A percentile compares a stretch with the other conserved stretches of the same genome.
These are phyloP conservation scores for Kwoniella shandongensis DNA, from an alignment of 768 basidiomycete genomes.

Conservation along the genomic window DNA sequence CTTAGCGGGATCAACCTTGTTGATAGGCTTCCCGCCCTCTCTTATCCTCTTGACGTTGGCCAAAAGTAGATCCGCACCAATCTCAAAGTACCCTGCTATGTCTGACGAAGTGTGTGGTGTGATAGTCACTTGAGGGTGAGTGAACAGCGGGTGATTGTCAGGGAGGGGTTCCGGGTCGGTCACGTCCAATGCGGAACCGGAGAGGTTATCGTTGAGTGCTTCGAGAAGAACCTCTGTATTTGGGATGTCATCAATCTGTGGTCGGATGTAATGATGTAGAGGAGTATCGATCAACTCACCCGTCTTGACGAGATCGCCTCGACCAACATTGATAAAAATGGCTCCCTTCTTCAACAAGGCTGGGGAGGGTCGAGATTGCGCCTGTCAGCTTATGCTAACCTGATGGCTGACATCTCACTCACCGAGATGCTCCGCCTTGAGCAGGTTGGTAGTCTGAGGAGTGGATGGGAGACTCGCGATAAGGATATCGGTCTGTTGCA, in stretches of 20 bases:
- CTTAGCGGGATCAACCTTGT: conserved; percentile 45
- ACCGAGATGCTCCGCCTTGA: conserved; percentile 45
- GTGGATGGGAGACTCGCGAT: conserved; percentile 51
- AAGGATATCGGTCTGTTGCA: conserved; percentile 47
- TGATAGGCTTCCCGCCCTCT: conserved; percentile 37
- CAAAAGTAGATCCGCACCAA: conserved; percentile 48
- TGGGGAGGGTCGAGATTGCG: neutral
- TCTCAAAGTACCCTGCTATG: conserved; percentile 47
- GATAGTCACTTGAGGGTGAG: conserved; percentile 51
- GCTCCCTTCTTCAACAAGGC: conserved; percentile 27
- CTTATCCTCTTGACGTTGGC: conserved; percentile 44
- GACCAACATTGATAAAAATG: conserved; percentile 54
- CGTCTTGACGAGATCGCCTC: conserved; percentile 52
- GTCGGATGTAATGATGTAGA: neutral
- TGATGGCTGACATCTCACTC: too few species aligned
- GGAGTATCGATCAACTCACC: conserved; percentile 27
- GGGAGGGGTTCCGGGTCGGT: conserved; percentile 56
- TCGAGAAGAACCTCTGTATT: conserved; percentile 34
- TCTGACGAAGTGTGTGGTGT: conserved; percentile 54
- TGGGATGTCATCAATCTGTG: neutral
- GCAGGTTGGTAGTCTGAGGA: conserved; percentile 33
- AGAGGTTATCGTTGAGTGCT: conserved; percentile 28
- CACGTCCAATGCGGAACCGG: conserved; percentile 51
- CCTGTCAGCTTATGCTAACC: too few species aligned
- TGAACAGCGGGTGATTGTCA: conserved; percentile 47